A percentile compares a stretch with the other conserved stretches of the same genome.
These are phyloP conservation scores for Gastrolobium villosum DNA, from an alignment of 306 rosid genomes.

Conservation along the genomic window DNA sequence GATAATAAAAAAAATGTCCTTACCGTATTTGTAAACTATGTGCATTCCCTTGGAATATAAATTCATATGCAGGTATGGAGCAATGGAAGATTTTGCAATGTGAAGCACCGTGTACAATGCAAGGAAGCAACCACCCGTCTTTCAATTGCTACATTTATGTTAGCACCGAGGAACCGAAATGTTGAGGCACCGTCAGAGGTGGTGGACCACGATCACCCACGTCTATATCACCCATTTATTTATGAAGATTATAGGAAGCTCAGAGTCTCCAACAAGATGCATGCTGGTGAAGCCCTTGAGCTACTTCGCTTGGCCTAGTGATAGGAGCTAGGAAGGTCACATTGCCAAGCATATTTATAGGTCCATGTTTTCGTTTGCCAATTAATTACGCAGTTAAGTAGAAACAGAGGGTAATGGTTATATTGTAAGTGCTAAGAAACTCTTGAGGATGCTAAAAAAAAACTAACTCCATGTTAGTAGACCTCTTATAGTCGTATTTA, in stretches of 20 bases:
- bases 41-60: not conserved
- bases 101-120: conserved; percentile 71
- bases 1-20: not conserved
- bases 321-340: not conserved
- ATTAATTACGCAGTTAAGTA: not conserved
- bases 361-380: not conserved
- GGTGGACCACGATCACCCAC: conserved; percentile 61
- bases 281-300: conserved; percentile 62
- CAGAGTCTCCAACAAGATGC: conserved; percentile 45
- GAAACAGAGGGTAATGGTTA: not conserved
- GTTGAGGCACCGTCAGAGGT: conserved; percentile 62
- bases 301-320: conserved; percentile 37
- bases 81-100: conserved; percentile 67
- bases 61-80: conserved; percentile 61
- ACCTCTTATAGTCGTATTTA: not conserved
- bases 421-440: not conserved
- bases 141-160: conserved; percentile 60
- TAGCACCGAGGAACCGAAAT: conserved; percentile 57
- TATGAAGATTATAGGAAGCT: conserved; percentile 59
- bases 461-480: not conserved
- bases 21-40: no score
- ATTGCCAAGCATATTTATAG: not conserved
- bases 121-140: conserved; percentile 55
- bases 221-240: conserved; percentile 50
- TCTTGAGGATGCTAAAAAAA: not conserved